phyloP scores from a whole-genome alignment of 805 yeast species.

The Saturnispora galanensis region DNA sequence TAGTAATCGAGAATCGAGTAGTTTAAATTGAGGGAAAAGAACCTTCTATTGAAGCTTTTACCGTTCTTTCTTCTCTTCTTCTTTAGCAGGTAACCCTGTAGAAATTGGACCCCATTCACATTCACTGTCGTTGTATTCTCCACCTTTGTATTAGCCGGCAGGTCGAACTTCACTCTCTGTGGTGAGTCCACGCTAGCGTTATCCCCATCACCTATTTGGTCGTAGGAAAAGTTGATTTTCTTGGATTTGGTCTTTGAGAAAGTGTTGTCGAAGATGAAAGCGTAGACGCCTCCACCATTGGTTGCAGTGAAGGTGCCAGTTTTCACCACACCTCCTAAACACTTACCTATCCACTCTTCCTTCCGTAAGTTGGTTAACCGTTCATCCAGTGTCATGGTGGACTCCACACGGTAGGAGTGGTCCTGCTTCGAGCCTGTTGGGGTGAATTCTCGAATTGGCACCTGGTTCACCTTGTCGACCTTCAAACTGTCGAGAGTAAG shows the following conservation, averaged over 20 bases:
- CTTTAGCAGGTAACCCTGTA: constrained; percentile 73
- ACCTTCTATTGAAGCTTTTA: constrained; percentile 81
- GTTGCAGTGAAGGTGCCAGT: constrained; percentile 51
- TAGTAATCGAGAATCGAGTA: constrained; percentile 80
- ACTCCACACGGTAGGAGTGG: no score
- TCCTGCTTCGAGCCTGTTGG: not conserved
- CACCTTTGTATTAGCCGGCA: constrained; percentile 15
- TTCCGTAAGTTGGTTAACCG: constrained; percentile 45
- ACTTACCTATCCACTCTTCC: constrained; percentile 45
- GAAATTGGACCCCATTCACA: constrained; percentile 55
- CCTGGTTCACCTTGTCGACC: no score
- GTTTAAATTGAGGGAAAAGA: constrained; percentile 72
- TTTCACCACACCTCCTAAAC: constrained; percentile 51
- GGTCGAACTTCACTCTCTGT: constrained; percentile 21
- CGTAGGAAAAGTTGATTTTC: constrained; percentile 56
- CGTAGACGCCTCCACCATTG: constrained; percentile 58
- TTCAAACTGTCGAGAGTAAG: no score
- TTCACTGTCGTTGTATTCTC: constrained; percentile 23
- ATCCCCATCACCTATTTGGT: not conserved
- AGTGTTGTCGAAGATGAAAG: constrained; percentile 87
- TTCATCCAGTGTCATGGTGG: constrained; percentile 33
- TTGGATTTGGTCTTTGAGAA: constrained; percentile 80
- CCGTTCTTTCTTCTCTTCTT: constrained; percentile 65
- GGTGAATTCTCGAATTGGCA: no score
- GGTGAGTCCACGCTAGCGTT: not conserved